Percentiles rank a stretch among this genome's conserved stretches.
These are phyloP conservation scores for Flaveria sonorensis DNA, from an alignment of 129 eudicot species.

Conservation along the genomic window DNA sequence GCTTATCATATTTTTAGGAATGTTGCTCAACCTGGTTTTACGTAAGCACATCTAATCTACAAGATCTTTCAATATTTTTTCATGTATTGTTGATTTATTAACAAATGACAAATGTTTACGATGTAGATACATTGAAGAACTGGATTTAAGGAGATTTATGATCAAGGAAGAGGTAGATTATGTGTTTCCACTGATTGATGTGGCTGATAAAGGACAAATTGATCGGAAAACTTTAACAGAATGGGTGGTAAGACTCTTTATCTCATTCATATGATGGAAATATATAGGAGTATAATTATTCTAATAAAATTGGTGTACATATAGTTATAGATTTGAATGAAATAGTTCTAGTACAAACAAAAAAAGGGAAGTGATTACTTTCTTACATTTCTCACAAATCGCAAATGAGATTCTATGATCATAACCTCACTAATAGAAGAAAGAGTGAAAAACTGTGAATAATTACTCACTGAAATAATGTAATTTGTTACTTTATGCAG, in stretches of 20 bases:
- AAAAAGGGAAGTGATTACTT: neutral
- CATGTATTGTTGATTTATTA: neutral
- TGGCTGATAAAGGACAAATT: constrained; percentile 64
- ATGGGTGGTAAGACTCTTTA: constrained; percentile 75
- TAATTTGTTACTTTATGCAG: constrained; percentile 44
- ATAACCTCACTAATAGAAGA: constrained; percentile 16
- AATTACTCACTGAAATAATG: constrained; percentile 2
- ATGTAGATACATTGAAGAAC: constrained; percentile 67
- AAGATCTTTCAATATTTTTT: neutral
- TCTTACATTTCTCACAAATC: neutral
- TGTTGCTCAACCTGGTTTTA: constrained; percentile 64
- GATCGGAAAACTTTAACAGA: constrained; percentile 63
- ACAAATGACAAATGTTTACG: neutral
- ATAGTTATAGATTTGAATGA: neutral
- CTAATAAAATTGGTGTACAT: neutral
- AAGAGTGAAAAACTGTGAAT: neutral
- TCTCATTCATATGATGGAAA: constrained; percentile 5
- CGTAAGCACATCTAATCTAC: constrained; percentile 38
- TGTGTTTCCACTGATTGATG: constrained; percentile 73
- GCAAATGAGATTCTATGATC: constrained; percentile 2
- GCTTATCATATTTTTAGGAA: constrained; percentile 79
- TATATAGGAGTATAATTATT: neutral
- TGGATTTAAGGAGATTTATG: constrained; percentile 78
- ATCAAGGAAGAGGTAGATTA: constrained; percentile 82
- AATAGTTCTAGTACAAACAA: neutral